Evolutionary conservation across 1,139 yeast genomes (phyloP).

Genomic region (Candida sp.): DNA sequence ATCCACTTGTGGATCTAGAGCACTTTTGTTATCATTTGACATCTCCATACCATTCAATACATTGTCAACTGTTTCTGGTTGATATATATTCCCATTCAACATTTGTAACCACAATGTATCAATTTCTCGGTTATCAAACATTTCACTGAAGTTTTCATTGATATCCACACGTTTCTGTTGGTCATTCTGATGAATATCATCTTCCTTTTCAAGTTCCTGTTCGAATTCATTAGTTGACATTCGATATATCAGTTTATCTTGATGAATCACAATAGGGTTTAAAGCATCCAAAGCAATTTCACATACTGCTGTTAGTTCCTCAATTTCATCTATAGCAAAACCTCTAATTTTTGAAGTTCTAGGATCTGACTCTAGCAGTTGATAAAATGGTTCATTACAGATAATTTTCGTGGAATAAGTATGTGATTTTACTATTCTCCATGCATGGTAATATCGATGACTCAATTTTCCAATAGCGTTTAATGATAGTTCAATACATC

Average conservation of each 20-base stretch:
- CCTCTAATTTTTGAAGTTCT: slow-evolving; percentile 6
- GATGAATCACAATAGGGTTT: slow-evolving; percentile 6
- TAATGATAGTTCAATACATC: slow-evolving; percentile 27
- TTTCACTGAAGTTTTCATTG: background rate
- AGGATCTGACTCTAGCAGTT: slow-evolving; percentile 11
- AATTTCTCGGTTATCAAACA: slow-evolving; percentile 24
- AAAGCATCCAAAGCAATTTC: slow-evolving; percentile 15
- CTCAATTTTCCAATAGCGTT: slow-evolving; percentile 26
- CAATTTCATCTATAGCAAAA: slow-evolving; percentile 16
- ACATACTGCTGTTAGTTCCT: slow-evolving; percentile 20
- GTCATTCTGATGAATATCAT: background rate
- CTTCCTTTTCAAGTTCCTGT: background rate
- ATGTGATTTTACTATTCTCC: slow-evolving; percentile 42
- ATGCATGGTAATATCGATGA: slow-evolving; percentile 41
- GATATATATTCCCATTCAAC: slow-evolving; percentile 17
- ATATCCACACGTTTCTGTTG: background rate
- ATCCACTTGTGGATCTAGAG: background rate
- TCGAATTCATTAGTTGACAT: background rate
- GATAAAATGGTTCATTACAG: slow-evolving; percentile 22
- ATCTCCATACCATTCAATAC: background rate
- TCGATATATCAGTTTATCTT: background rate
- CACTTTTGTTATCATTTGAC: background rate
- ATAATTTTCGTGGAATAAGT: slow-evolving; percentile 20
- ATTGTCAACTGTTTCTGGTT: background rate
- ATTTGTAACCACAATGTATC: slow-evolving; percentile 35